Conservation (phyloP, 345 rosid genomes). For the Eucalyptus cloeziana region DNA sequence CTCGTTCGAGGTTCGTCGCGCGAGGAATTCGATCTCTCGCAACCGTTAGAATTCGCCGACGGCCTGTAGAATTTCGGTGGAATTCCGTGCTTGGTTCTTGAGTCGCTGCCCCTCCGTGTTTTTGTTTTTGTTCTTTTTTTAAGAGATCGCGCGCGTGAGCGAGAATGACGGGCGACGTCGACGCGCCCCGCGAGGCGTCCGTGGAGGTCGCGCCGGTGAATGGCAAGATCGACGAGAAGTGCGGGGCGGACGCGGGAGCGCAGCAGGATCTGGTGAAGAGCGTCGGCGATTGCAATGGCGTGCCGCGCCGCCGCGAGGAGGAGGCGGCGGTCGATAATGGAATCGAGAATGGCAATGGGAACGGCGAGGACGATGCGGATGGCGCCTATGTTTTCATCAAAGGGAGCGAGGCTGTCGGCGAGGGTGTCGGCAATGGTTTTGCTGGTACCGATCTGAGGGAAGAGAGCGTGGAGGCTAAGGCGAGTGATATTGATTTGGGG, state of each 20-base stretch:
- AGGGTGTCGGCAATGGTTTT: background rate
- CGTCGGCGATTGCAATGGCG: conserved; percentile 7
- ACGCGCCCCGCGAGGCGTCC: conserved; percentile 9
- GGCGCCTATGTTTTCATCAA: conserved; percentile 26
- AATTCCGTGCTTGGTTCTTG: background rate
- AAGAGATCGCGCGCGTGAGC: background rate
- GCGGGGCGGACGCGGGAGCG: conserved; percentile 2
- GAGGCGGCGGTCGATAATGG: background rate
- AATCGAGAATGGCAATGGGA: conserved; percentile 3
- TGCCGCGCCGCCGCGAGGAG: background rate
- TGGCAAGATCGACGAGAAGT: conserved; percentile 12
- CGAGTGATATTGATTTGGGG: background rate
- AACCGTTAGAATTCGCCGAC: background rate
- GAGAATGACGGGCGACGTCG: conserved; percentile 47
- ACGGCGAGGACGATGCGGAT: conserved; percentile 21
- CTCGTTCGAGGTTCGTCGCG: background rate
- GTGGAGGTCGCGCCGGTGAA: conserved; percentile 6
- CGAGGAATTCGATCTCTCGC: background rate
- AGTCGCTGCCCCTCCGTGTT: background rate
- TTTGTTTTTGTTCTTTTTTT: background rate
- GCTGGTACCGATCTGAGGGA: background rate
- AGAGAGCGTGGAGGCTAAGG: background rate
- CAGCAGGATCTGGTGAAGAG: conserved; percentile 27
- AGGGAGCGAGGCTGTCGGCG: conserved; percentile 15
- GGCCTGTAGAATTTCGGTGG: background rate